Conservation (phyloP, 73 alveolate genomes). For the Tetrahymena thermophila region DNA sequence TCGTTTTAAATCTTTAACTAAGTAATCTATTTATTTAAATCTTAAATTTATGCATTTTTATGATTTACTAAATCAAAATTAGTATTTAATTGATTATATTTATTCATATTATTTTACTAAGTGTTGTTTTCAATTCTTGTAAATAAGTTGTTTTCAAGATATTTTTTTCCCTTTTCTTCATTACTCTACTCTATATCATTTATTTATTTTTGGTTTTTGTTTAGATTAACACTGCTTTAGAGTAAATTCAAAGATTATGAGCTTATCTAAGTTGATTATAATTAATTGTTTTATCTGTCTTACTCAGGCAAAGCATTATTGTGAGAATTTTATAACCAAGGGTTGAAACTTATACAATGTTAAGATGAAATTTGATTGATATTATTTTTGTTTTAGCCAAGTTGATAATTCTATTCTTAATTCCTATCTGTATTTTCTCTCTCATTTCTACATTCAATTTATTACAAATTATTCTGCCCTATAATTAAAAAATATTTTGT, state of each 20-base stretch:
- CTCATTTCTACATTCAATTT: not conserved
- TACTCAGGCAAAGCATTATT: not conserved
- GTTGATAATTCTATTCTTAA: too few relatives aligned
- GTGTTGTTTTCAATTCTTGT: not conserved
- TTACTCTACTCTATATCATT: not conserved
- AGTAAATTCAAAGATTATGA: not conserved
- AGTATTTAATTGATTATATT: too few relatives aligned
- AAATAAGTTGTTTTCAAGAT: not conserved
- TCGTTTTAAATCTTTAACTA: not conserved
- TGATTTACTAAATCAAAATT: not conserved
- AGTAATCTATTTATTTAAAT: not conserved
- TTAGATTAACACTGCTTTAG: not conserved
- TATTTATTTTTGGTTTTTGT: too few relatives aligned
- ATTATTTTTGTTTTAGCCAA: not conserved
- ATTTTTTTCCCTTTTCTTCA: not conserved
- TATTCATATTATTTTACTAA: too few relatives aligned
- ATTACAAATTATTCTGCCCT: not conserved
- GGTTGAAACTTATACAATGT: not conserved
- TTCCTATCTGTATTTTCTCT: not conserved
- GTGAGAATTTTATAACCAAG: too few relatives aligned
- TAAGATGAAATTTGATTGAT: not conserved
- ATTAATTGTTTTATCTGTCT: not conserved
- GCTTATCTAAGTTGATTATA: not conserved
- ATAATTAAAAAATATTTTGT: not conserved
- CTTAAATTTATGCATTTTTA: not conserved